Percentiles rank a stretch among this genome's conserved stretches.
These are phyloP conservation scores for Malbranchea cinnamomea DNA, from an alignment of 2,329 filamentous ascomycete genomes.

Conservation along the genomic window DNA sequence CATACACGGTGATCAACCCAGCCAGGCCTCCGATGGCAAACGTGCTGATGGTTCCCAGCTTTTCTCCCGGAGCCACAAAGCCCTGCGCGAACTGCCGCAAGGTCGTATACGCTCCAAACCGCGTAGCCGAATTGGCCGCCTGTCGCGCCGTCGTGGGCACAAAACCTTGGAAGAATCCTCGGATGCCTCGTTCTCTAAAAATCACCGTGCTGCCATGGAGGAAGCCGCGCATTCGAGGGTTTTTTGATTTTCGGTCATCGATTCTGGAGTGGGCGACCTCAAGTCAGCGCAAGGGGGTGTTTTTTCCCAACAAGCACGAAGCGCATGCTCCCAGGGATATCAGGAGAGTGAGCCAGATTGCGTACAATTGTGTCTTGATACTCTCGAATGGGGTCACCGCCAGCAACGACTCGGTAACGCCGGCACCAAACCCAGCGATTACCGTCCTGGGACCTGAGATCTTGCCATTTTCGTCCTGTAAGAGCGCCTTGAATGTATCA, in stretches of 20 bases:
- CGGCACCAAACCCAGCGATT: constrained; percentile 83
- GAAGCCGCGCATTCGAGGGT: constrained; percentile 82
- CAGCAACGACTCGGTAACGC: constrained; percentile 81
- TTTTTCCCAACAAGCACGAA: no score
- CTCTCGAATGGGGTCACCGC: constrained; percentile 95
- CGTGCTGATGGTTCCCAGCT: constrained; percentile 72
- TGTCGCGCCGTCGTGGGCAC: constrained; percentile 89
- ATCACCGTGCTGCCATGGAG: constrained; percentile 81
- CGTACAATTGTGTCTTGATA: constrained; percentile 86
- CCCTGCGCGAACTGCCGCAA: constrained; percentile 82
- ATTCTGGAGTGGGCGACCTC: constrained; percentile 47
- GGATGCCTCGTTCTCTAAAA: constrained; percentile 68
- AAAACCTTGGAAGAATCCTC: constrained; percentile 94
- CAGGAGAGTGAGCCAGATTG: constrained; percentile 9
- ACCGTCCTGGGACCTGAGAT: constrained; percentile 84
- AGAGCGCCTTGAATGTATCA: constrained; percentile 75
- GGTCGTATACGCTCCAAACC: constrained; percentile 82
- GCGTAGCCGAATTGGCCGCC: constrained; percentile 81
- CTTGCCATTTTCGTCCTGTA: constrained; percentile 72
- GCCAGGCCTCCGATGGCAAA: constrained; percentile 84
- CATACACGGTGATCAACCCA: constrained; percentile 78
- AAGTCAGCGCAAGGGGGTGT: no score
- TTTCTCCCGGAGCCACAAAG: constrained; percentile 88
- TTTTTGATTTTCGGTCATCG: constrained; percentile 77
- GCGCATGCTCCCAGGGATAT: constrained; percentile 2